Percentiles rank a stretch among this genome's conserved stretches.
Evolutionary conservation across 2,329 filamentous ascomycete species (phyloP).

Genomic region (Fusarium subglutinans): DNA sequence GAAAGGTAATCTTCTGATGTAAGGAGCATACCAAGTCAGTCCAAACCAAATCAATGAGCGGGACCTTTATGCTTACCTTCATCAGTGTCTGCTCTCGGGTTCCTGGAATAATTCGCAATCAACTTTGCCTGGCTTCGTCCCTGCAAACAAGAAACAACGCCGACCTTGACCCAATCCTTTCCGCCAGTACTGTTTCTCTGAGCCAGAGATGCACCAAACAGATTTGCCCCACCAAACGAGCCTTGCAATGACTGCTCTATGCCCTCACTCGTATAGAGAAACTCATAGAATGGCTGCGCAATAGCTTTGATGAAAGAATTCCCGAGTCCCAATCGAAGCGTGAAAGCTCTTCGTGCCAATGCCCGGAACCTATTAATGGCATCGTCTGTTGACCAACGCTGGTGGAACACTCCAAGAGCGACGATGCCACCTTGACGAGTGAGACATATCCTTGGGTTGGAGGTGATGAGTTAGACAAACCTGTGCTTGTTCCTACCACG

Average conservation of each 20-base stretch:
- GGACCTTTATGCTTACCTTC: background rate
- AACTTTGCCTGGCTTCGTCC: background rate
- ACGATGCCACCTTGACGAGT: slow-evolving; percentile 7
- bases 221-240: background rate
- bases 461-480: background rate
- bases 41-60: fast-evolving
- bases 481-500: slow-evolving; percentile 24
- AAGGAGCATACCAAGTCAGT: background rate
- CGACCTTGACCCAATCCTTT: slow-evolving; percentile 15
- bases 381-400: background rate
- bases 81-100: background rate
- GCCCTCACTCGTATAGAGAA: slow-evolving; percentile 1
- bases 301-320: background rate
- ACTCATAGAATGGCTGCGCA: slow-evolving; percentile 8
- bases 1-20: slow-evolving; percentile 2
- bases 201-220: background rate
- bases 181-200: background rate
- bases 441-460: fast-evolving
- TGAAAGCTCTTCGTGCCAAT: slow-evolving; percentile 1
- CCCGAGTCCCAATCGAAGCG: background rate
- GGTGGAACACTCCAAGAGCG: slow-evolving; percentile 9
- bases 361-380: background rate
- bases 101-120: slow-evolving; percentile 22
- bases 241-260: background rate
- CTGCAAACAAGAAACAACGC: slow-evolving; percentile 5